A percentile compares a stretch with the other conserved stretches of the same genome.
Conservation (phyloP, 192 early-diverging fungal genomes). For the Backusella luteola region DNA sequence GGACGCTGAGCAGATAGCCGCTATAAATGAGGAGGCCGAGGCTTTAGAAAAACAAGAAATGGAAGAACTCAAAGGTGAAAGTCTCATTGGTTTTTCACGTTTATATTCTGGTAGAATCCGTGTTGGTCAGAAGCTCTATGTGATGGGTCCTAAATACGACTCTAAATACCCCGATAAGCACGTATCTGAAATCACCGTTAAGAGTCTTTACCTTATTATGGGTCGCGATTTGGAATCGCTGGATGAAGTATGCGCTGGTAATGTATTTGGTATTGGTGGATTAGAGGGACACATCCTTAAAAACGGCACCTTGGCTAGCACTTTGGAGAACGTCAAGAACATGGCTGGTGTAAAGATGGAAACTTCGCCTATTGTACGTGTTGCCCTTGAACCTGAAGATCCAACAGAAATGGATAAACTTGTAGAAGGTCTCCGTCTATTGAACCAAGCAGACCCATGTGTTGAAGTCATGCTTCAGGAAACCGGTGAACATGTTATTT, state of each 20-base stretch:
- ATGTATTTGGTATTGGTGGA: slow-evolving; percentile 92
- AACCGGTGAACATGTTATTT: slow-evolving; percentile 95
- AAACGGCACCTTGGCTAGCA: slow-evolving; percentile 86
- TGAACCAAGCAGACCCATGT: slow-evolving; percentile 95
- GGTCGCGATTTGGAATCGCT: slow-evolving; percentile 87
- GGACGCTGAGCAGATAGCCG: neutral
- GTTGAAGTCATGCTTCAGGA: slow-evolving; percentile 91
- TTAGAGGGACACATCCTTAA: slow-evolving; percentile 91
- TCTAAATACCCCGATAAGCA: slow-evolving; percentile 56
- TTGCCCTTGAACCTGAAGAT: slow-evolving; percentile 92
- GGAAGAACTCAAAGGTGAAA: slow-evolving; percentile 50
- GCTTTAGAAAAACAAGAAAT: slow-evolving; percentile 32
- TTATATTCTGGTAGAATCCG: slow-evolving; percentile 90
- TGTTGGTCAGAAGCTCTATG: slow-evolving; percentile 83
- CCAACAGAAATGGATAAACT: slow-evolving; percentile 88
- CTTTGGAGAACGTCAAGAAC: slow-evolving; percentile 63
- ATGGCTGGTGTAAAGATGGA: slow-evolving; percentile 67
- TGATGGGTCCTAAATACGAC: slow-evolving; percentile 93
- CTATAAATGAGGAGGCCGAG: slow-evolving; percentile 39
- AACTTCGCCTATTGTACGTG: slow-evolving; percentile 90
- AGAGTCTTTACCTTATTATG: slow-evolving; percentile 93
- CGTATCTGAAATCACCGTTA: slow-evolving; percentile 71
- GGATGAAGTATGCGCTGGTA: slow-evolving; percentile 87
- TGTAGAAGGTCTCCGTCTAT: slow-evolving; percentile 77
- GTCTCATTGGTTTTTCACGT: slow-evolving; percentile 89